Percentiles rank a stretch among this genome's conserved stretches.
Evolutionary conservation across 2,329 filamentous ascomycete species (phyloP).

Genomic region (Gaeumannomyces tritici): DNA sequence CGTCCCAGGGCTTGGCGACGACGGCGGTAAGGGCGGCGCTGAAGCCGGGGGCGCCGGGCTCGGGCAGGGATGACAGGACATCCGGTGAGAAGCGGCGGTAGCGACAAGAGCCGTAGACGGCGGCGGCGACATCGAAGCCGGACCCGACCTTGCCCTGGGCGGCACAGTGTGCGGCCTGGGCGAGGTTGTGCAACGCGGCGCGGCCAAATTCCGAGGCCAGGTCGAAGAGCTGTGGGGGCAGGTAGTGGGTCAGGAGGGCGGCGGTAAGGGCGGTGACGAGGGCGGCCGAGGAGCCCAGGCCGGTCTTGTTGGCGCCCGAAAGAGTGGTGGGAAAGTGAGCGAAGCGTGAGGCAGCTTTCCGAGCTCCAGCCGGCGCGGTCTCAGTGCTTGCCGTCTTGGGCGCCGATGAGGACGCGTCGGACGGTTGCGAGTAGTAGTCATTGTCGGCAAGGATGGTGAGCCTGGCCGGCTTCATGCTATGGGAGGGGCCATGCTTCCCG

Average conservation of each 20-base stretch:
- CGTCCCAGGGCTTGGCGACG: conserved; percentile 61
- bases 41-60: conserved; percentile 59
- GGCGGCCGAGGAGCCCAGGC: conserved; percentile 87
- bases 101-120: conserved; percentile 82
- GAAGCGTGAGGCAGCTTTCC: conserved; percentile 42
- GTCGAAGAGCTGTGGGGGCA: conserved; percentile 47
- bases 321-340: conserved; percentile 69
- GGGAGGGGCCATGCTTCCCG: conserved; percentile 23
- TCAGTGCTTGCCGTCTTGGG: conserved; percentile 15
- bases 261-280: conserved; percentile 82
- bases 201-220: conserved; percentile 43
- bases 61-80: conserved; percentile 58
- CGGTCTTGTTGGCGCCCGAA: conserved; percentile 81
- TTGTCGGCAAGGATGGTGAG: conserved; percentile 90
- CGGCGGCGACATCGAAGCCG: conserved; percentile 89
- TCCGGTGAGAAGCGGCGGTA: conserved; percentile 88
- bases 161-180: conserved; percentile 87
- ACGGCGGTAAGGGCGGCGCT: conserved; percentile 54
- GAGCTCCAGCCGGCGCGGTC: neutral
- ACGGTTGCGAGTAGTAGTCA: conserved; percentile 83
- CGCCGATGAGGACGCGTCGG: conserved; percentile 15
- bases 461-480: conserved; percentile 55
- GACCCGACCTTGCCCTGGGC: conserved; percentile 95
- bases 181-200: conserved; percentile 74
- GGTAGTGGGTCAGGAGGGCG: conserved; percentile 67